Evolutionary conservation across 306 rosid species (phyloP).

Genomic region (Malus orientalis): DNA sequence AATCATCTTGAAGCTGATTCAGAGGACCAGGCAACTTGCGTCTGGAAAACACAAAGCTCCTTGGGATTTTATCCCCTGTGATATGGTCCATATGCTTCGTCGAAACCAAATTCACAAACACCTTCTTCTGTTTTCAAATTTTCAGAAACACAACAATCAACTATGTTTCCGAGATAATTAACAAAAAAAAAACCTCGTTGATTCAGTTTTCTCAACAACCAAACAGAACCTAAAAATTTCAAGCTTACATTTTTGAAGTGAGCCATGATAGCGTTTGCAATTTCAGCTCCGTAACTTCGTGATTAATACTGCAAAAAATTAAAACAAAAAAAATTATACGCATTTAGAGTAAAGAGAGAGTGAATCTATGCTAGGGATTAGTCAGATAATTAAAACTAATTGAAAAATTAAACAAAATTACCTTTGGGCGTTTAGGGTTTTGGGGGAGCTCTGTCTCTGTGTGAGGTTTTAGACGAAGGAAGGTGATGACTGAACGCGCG

Average conservation of each 20-base stretch:
- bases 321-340: too few species aligned
- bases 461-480: too few species aligned
- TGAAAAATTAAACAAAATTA: background rate
- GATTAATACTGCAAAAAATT: background rate
- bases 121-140: too few species aligned
- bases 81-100: too few species aligned
- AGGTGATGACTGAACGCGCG: too few species aligned
- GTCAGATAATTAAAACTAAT: background rate
- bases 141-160: background rate
- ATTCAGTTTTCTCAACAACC: background rate
- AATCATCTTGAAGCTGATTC: too few species aligned
- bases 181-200: background rate
- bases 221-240: background rate
- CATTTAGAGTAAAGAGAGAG: background rate
- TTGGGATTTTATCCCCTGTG: too few species aligned
- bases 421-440: background rate
- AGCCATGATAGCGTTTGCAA: slow-evolving; percentile 23
- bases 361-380: background rate
- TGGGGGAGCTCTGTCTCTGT: background rate
- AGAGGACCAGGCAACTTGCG: too few species aligned
- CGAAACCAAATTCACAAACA: too few species aligned
- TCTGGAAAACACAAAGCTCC: too few species aligned
- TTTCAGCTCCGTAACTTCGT: background rate
- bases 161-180: background rate
- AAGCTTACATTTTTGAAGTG: slow-evolving; percentile 33